phyloP scores from a whole-genome alignment of 139 green algal genomes.

The Asterochloris erici region DNA sequence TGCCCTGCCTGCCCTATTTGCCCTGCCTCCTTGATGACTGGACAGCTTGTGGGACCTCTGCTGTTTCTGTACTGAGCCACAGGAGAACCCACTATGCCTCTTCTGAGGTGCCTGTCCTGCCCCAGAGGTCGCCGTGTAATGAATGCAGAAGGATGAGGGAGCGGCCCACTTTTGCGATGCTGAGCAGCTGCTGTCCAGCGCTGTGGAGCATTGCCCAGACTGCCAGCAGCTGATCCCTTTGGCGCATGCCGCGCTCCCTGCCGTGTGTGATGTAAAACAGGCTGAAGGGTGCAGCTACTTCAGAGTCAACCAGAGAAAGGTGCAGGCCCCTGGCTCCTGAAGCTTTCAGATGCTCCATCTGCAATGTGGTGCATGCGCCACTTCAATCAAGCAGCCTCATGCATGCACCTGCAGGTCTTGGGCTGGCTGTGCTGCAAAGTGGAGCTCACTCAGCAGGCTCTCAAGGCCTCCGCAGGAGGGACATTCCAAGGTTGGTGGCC shows the following conservation, averaged over 20 bases:
- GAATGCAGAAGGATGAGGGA: background rate
- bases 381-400: background rate
- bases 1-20: background rate
- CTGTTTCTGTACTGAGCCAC: background rate
- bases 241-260: conserved; percentile 14
- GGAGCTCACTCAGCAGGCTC: background rate
- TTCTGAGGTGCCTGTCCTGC: background rate
- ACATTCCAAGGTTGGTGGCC: background rate
- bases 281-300: conserved; percentile 30
- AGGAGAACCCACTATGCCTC: background rate
- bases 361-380: background rate
- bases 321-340: background rate
- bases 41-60: background rate
- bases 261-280: conserved; percentile 40
- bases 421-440: conserved; percentile 38
- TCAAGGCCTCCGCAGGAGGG: conserved; percentile 17
- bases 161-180: conserved; percentile 29
- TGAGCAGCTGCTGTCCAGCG: conserved; percentile 27
- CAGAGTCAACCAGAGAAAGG: conserved; percentile 30
- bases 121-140: background rate
- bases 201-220: background rate
- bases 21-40: background rate
- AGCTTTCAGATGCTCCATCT: background rate
- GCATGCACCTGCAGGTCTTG: conserved; percentile 9
- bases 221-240: conserved; percentile 8